phyloP scores from a whole-genome alignment of 2,329 filamentous ascomycete genomes.

The Zymoseptoria ardabiliae region DNA sequence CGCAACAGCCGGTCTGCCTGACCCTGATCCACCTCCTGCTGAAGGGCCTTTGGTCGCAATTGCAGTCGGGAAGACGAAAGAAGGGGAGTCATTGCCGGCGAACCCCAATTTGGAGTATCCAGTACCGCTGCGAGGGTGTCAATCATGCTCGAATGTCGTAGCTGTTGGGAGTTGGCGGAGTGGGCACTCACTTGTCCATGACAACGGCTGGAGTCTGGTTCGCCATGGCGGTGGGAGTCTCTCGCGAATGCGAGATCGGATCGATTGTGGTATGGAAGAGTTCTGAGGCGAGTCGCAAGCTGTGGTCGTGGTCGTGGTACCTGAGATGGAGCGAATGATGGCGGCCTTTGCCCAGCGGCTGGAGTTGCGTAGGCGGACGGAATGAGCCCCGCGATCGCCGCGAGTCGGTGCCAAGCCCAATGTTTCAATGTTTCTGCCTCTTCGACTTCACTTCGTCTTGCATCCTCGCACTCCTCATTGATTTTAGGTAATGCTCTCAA shows the following conservation, averaged over 20 bases:
- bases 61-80: conserved; percentile 97
- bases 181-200: conserved; percentile 89
- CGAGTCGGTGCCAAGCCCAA: background rate
- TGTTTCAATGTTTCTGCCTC: background rate
- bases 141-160: conserved; percentile 12
- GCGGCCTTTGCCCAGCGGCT: background rate
- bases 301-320: background rate
- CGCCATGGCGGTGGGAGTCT: conserved; percentile 58
- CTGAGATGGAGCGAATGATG: background rate
- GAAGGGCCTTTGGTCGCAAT: conserved; percentile 85
- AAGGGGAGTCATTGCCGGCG: conserved; percentile 97
- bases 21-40: conserved; percentile 59
- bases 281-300: background rate
- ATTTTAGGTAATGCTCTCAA: too few relatives aligned
- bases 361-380: conserved; percentile 8
- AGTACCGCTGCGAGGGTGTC: conserved; percentile 68
- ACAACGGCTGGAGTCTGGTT: conserved; percentile 99
- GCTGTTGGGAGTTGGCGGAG: background rate
- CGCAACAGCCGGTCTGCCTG: conserved; percentile 79
- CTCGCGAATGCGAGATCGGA: background rate
- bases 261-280: background rate
- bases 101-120: conserved; percentile 99
- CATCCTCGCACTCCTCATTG: background rate
- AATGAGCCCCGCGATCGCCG: background rate
- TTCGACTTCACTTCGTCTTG: background rate